Evolutionary conservation across 2,329 filamentous ascomycete genomes (phyloP), one percentile per base, ranked within the genome.

Genomic region (Didymella lethalis): DNA sequence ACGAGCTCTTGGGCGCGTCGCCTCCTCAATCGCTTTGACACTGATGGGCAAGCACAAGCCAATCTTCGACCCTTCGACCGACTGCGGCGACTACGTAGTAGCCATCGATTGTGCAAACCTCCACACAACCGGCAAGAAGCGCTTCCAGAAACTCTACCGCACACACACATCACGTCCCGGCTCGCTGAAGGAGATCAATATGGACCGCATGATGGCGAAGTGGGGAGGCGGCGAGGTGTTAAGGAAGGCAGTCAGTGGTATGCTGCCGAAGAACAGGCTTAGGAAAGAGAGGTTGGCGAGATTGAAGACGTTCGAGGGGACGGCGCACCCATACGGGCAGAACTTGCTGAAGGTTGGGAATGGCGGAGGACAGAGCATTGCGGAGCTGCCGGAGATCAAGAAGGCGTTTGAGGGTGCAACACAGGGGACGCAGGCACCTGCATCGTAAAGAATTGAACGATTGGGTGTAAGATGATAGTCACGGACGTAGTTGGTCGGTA

Each of bases 31-130:
- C 78, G 94, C 93, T 62, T 83, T 89, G 53, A 84, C 92, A 61
- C 87, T 97, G 51, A 97, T 98, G 93, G 95, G 95, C 81, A 99
- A 99, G 84, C 90, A 99, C 85, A 99, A 99, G 82, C 95, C 95
- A 23, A 97, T 95, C 78, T 99, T 88, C 82, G 92, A 98, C 80
- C 95, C 95, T 1, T 97, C 93, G 23, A 97, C 93, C 62, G 95
- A 99, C 84, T 98, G 95, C 84, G 95, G 95, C 69, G 95, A 99
- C 86, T 99, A 99, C 79, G 93, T 99, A 12, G 94, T 99, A 0
- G 93, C 95, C 50, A 92, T 92, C 36, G 89, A 93, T 77, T 98
- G 95, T 83, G 86, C 90, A 40, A 88, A 94, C 47, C 84, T 99
- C 48, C 88, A 93, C 81, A 90, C 88, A 1, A 98, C 95, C 7